Evolutionary conservation across 805 yeast genomes (phyloP).

Genomic region (Saturnispora silvae): DNA sequence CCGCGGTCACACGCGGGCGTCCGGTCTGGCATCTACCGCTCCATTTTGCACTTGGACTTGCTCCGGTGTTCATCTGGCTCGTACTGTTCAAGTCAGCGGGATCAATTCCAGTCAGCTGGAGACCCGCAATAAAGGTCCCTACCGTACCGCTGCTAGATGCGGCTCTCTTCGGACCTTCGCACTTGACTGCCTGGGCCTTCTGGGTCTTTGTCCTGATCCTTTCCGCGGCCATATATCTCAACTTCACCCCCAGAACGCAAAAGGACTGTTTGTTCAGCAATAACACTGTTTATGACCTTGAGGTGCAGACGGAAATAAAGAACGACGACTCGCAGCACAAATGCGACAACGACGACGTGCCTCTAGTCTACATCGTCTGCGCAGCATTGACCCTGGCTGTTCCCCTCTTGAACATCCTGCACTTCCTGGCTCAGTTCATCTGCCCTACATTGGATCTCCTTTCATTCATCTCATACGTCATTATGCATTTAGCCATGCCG

Average conservation of each 20-base stretch:
- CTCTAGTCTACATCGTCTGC: too few species aligned
- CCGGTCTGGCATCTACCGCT: constrained; percentile 20
- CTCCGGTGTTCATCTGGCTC: constrained; percentile 46
- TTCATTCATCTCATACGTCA: constrained; percentile 55
- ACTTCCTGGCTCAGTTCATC: constrained; percentile 27
- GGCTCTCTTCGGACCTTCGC: constrained; percentile 24
- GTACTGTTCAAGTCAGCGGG: constrained; percentile 50
- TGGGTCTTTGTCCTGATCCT: too few species aligned
- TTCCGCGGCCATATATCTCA: too few species aligned
- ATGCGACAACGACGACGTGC: too few species aligned
- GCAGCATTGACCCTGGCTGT: too few species aligned
- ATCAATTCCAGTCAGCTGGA: constrained; percentile 37
- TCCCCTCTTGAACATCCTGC: constrained; percentile 41
- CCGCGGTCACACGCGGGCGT: not conserved
- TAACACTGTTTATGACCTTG: too few species aligned
- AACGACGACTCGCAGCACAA: too few species aligned
- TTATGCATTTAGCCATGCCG: constrained; percentile 52
- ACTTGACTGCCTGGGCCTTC: not conserved
- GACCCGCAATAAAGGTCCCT: constrained; percentile 45
- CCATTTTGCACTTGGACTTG: constrained; percentile 40
- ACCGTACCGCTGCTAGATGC: constrained; percentile 34
- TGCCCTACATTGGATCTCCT: constrained; percentile 38
- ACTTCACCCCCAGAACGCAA: too few species aligned
- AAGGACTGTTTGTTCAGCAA: too few species aligned
- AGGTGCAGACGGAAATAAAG: too few species aligned